phyloP scores from a whole-genome alignment of 2,329 filamentous ascomycete genomes.

The Colletotrichum australisinense region DNA sequence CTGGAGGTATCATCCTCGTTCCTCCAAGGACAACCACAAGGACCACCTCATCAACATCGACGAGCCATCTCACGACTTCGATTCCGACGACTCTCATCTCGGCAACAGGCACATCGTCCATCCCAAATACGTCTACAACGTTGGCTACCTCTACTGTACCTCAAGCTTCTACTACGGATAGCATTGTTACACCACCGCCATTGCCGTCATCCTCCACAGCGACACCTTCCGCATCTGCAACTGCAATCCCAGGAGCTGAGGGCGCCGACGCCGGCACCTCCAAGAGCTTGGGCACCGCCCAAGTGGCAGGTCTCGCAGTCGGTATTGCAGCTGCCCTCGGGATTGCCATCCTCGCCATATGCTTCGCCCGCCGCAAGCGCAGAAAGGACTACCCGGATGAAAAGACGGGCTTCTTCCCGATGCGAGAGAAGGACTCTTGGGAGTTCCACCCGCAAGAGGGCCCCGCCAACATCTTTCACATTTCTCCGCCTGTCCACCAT shows the following conservation, averaged over 20 bases:
- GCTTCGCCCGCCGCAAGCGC: conserved; percentile 56
- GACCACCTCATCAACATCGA: conserved; percentile 28
- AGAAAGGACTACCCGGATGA: conserved; percentile 50
- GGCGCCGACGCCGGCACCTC: conserved; percentile 23
- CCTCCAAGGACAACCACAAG: conserved; percentile 31
- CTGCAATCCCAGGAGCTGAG: conserved; percentile 20
- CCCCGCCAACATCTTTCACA: conserved; percentile 47
- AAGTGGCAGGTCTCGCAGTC: conserved; percentile 34
- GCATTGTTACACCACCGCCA: conserved; percentile 11
- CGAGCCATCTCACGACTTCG: conserved; percentile 20
- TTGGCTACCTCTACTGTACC: conserved; percentile 24
- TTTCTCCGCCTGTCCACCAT: conserved; percentile 53
- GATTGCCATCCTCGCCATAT: conserved; percentile 60
- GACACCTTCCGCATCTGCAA: conserved; percentile 18
- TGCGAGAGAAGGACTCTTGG: conserved; percentile 52
- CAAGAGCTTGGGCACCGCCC: conserved; percentile 25
- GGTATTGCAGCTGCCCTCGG: conserved; percentile 38
- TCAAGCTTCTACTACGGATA: conserved; percentile 29
- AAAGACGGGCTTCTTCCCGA: conserved; percentile 52
- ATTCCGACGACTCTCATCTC: conserved; percentile 28
- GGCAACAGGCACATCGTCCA: conserved; percentile 17
- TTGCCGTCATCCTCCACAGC: conserved; percentile 14
- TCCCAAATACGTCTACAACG: conserved; percentile 26
- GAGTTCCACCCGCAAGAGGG: conserved; percentile 36
- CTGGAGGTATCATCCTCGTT: conserved; percentile 48